phyloP scores from a whole-genome alignment of 2,329 filamentous ascomycete genomes.

The Ceratocystis alfenasii region DNA sequence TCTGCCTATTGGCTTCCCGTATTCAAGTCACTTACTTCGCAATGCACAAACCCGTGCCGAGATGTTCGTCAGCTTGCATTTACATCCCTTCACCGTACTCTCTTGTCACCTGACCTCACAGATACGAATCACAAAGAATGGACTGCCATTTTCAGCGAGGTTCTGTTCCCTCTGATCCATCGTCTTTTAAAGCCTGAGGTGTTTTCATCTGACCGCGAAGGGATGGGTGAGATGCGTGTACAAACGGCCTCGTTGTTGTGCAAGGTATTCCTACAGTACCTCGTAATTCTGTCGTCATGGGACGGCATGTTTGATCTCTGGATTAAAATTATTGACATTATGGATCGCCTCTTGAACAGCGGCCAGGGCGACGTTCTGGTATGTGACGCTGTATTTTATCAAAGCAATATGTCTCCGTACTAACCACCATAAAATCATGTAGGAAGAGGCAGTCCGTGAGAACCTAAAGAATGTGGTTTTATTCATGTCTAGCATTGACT shows the following conservation, averaged over 20 bases:
- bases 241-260: conserved; percentile 83
- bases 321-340: conserved; percentile 82
- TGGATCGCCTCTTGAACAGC: conserved; percentile 93
- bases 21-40: conserved; percentile 73
- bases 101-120: conserved; percentile 73
- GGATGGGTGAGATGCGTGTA: conserved; percentile 91
- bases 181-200: conserved; percentile 87
- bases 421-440: conserved; percentile 12
- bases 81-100: conserved; percentile 68
- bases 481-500: conserved; percentile 85
- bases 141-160: conserved; percentile 88
- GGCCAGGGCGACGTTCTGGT: conserved; percentile 82
- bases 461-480: conserved; percentile 91
- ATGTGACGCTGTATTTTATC: conserved; percentile 31
- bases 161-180: conserved; percentile 81
- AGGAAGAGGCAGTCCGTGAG: conserved; percentile 92
- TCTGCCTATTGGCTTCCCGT: conserved; percentile 96
- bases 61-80: conserved; percentile 87
- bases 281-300: conserved; percentile 72
- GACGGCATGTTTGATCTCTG: conserved; percentile 85
- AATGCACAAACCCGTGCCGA: conserved; percentile 88
- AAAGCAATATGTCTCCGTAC: not conserved
- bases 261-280: conserved; percentile 90
- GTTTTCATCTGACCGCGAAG: conserved; percentile 76
- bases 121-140: conserved; percentile 79